Evolutionary conservation across 257 asterid species (phyloP).

Genomic region (Lycium ferocissimum): DNA sequence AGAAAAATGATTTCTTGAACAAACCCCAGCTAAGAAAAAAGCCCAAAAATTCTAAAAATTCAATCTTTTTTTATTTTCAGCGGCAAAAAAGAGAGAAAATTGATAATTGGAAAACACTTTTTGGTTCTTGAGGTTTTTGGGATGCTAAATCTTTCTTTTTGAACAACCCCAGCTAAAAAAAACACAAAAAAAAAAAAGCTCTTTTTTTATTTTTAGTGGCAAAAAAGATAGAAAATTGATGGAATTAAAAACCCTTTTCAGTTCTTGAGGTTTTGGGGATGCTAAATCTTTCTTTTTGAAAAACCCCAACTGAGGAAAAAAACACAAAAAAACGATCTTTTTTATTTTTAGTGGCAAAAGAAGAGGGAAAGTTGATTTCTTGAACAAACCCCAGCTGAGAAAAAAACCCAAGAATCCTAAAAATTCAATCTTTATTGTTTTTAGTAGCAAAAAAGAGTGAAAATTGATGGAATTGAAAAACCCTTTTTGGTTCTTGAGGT

Average conservation of each 20-base stretch:
- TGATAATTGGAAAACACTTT: slow-evolving; percentile 24
- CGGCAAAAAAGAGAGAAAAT: slow-evolving; percentile 13
- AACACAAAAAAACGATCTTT: too few species aligned
- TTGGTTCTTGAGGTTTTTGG: slow-evolving; percentile 25
- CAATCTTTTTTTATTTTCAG: slow-evolving; percentile 31
- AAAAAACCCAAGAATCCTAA: not conserved
- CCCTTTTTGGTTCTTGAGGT: slow-evolving; percentile 30
- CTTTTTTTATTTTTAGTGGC: slow-evolving; percentile 14
- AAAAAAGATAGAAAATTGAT: slow-evolving; percentile 25
- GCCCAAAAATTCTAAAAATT: too few species aligned
- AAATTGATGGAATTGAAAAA: slow-evolving; percentile 33
- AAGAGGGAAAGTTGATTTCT: too few species aligned
- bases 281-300: slow-evolving; percentile 13
- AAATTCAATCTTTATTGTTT: slow-evolving; percentile 33
- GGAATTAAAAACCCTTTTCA: slow-evolving; percentile 25
- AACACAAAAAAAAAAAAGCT: too few species aligned
- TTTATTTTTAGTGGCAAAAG: too few species aligned
- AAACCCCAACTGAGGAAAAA: not conserved
- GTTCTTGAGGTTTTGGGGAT: slow-evolving; percentile 14
- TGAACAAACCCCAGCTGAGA: slow-evolving; percentile 26
- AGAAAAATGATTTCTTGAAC: slow-evolving; percentile 26
- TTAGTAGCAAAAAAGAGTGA: not conserved
- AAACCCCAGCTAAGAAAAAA: slow-evolving; percentile 16
- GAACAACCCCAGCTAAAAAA: not conserved
- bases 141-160: slow-evolving; percentile 18